Evolutionary conservation across 768 basidiomycete genomes (phyloP), one percentile per base, ranked within the genome.

Genomic region (Lentinula raphanica): DNA sequence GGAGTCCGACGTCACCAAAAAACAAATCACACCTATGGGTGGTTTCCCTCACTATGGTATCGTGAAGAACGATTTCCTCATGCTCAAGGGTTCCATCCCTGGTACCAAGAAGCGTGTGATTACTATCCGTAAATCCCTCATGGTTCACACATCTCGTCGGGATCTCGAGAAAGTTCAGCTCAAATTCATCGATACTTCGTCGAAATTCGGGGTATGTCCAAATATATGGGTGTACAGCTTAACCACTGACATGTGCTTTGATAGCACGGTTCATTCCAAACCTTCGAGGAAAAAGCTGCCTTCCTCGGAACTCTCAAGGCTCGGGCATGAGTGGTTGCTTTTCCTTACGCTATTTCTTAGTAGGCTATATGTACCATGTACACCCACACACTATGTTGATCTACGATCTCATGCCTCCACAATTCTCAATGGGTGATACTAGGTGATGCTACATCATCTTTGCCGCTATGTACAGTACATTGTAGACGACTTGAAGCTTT

Each of bases 31-130:
- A 58, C 97, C 97, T 54, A 84, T 98, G 86, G 97, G 97, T 80
- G 97, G 96, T 71, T 99, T 96, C 88, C 94, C 94, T 59, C 94
- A 97, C 72, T 98, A 98, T 74, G 95, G 96, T 84, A 83, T 97
- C 69, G 90, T 98, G 79, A 95, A 91, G 84, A 96, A 97, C 81
- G 97, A 98, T 74, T 99, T 88, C 83, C 76, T 99, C 68, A 86
- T 99, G 76, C 80, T 98, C 75, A 98, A 98, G 82, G 96, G 96
- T 62, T 94, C 87, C 54, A 82, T 94, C 63, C 92, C 93, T 59
- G 97, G 96, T 66, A 94, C 92, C 72, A 94, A 92, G 83, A 98
- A 98, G 83, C 92, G 97, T 79, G 88, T 98, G 65, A 83, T 98
- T 71, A 98, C 95, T 60, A 86, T 99, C 73, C 91, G 97, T 72